Percentiles rank a stretch among this genome's conserved stretches.
Conservation (phyloP, 2,329 filamentous ascomycete species). For the Zymoseptoria ardabiliae region DNA sequence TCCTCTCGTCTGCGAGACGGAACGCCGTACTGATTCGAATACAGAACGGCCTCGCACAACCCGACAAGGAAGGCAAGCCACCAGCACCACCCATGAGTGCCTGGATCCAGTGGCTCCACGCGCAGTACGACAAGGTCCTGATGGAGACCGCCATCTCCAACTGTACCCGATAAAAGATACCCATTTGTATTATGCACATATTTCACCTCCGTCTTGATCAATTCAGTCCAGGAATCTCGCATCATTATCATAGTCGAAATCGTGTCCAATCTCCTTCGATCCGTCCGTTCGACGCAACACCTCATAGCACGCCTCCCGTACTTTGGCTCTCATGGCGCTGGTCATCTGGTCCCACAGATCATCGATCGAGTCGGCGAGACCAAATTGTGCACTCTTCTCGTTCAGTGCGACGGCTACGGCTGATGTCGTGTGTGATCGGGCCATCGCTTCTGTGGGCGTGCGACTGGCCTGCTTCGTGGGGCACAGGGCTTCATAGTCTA, state of each 20-base stretch:
- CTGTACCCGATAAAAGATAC: slow-evolving; percentile 20
- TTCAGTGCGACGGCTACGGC: background rate
- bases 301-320: slow-evolving; percentile 23
- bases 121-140: slow-evolving; percentile 50
- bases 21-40: background rate
- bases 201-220: background rate
- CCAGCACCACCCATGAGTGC: slow-evolving; percentile 39
- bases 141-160: slow-evolving; percentile 47
- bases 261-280: slow-evolving; percentile 6
- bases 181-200: background rate
- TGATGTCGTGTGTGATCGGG: background rate
- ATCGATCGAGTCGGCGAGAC: slow-evolving; percentile 13
- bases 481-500: slow-evolving; percentile 16
- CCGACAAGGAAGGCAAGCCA: slow-evolving; percentile 28
- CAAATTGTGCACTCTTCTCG: background rate
- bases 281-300: slow-evolving; percentile 24
- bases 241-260: slow-evolving; percentile 23
- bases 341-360: slow-evolving; percentile 17
- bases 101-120: slow-evolving; percentile 45
- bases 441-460: background rate
- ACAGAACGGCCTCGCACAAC: slow-evolving; percentile 25
- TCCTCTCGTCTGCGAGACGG: background rate
- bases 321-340: slow-evolving; percentile 18
- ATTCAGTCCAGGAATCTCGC: slow-evolving; percentile 26
- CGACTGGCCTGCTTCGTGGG: background rate